Evolutionary conservation across 225 moss, liverwort and hornwort genomes (phyloP).

Genomic region (Marchantia paleacea): DNA sequence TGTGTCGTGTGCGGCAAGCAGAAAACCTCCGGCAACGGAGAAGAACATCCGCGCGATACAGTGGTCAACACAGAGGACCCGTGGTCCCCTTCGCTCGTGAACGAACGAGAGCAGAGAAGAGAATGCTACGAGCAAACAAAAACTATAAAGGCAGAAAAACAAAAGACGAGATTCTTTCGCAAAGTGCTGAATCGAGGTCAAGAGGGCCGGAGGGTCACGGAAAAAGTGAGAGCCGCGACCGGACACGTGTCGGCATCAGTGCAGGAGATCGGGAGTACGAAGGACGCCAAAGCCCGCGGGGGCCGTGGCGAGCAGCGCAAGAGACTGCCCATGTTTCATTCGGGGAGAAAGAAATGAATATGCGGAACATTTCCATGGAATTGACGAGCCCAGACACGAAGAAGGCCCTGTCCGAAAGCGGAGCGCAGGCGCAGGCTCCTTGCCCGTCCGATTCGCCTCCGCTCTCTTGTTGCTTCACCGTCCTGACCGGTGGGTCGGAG

Average conservation of each 20-base stretch:
- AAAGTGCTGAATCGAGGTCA: background rate
- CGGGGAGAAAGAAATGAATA: background rate
- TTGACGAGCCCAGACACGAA: background rate
- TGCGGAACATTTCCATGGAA: background rate
- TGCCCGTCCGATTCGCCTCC: background rate
- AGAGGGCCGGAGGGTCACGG: background rate
- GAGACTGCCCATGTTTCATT: background rate
- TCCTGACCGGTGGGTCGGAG: conserved; percentile 7
- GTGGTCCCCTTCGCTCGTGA: no score
- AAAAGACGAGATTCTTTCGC: no score
- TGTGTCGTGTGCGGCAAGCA: no score
- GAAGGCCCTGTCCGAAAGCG: background rate
- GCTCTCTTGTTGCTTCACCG: background rate
- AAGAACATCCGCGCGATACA: no score
- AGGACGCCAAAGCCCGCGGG: background rate
- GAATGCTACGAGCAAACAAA: no score
- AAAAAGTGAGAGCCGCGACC: background rate
- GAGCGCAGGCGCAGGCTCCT: background rate
- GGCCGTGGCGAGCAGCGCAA: background rate
- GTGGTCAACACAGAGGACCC: no score
- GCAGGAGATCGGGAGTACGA: background rate
- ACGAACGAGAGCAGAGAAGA: no score
- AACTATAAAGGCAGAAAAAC: no score
- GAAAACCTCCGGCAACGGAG: no score
- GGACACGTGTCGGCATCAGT: background rate